Conservation (phyloP, 768 basidiomycete species). For the Leucosporidium yakuticum region DNA sequence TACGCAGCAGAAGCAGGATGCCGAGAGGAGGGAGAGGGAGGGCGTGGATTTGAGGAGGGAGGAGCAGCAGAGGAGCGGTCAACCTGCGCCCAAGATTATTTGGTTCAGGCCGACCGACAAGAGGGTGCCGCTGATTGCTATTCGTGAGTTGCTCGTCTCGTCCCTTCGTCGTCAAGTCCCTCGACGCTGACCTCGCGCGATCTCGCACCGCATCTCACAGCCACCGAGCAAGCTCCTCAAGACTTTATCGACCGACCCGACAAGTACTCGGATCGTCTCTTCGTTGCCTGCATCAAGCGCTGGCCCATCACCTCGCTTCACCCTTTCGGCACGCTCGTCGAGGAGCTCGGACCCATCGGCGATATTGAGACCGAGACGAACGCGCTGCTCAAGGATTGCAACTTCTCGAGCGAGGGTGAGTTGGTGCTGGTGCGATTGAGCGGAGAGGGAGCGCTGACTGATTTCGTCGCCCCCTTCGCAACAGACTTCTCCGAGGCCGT, state of each 20-base stretch:
- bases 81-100: constrained; percentile 92
- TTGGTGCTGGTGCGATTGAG: neutral
- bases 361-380: constrained; percentile 97
- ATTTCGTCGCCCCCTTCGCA: constrained; percentile 39
- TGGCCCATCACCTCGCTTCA: constrained; percentile 85
- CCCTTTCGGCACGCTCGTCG: constrained; percentile 96
- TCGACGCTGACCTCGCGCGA: neutral
- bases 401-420: constrained; percentile 67
- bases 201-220: neutral
- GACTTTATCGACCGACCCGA: constrained; percentile 96
- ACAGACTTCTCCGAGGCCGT: constrained; percentile 92
- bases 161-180: neutral
- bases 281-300: constrained; percentile 97
- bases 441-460: neutral
- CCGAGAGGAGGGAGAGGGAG: constrained; percentile 92
- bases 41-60: constrained; percentile 74
- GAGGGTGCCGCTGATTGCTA: constrained; percentile 95
- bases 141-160: constrained; percentile 50
- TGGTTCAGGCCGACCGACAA: constrained; percentile 99
- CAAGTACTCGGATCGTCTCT: constrained; percentile 78
- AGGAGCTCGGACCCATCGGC: constrained; percentile 97
- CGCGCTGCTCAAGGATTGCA: constrained; percentile 94
- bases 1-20: constrained; percentile 51
- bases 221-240: constrained; percentile 86
- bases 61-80: constrained; percentile 60